These are phyloP conservation scores for Haplosporangium sp. DNA, from an alignment of 371 early-diverging fungal genomes.

Conservation along the genomic window DNA sequence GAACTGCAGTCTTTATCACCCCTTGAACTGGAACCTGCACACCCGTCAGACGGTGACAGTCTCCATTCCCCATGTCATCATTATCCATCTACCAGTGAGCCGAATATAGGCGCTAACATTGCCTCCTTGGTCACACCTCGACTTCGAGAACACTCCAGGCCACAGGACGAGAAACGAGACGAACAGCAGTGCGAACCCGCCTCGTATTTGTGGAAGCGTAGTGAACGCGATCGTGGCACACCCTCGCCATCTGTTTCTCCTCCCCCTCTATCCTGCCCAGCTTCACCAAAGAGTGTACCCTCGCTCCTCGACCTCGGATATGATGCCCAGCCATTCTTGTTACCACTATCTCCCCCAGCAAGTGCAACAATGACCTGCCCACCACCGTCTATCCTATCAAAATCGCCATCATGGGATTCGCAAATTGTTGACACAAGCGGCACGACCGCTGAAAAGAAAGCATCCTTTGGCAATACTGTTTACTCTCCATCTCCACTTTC, in stretches of 20 bases:
- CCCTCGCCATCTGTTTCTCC: constrained; percentile 3
- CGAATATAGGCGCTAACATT: too few species aligned
- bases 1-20: constrained; percentile 1
- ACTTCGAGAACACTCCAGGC: neutral
- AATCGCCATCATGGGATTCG: too few species aligned
- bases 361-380: constrained; percentile 18
- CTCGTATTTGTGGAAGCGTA: neutral
- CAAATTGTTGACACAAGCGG: too few species aligned
- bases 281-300: constrained; percentile 1
- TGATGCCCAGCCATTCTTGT: neutral
- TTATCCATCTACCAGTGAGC: too few species aligned
- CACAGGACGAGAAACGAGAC: too few species aligned
- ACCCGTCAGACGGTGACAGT: too few species aligned
- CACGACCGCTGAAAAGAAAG: too few species aligned
- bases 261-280: neutral
- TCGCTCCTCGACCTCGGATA: neutral
- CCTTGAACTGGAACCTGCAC: too few species aligned
- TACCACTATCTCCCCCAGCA: constrained; percentile 27
- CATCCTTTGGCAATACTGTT: too few species aligned
- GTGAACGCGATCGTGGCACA: constrained; percentile 12
- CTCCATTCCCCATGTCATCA: too few species aligned
- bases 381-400: too few species aligned
- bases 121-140: constrained; percentile 10
- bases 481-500: too few species aligned
- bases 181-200: constrained; percentile 1